Evolutionary conservation across 306 rosid species (phyloP).

Genomic region (Parietaria judaica): DNA sequence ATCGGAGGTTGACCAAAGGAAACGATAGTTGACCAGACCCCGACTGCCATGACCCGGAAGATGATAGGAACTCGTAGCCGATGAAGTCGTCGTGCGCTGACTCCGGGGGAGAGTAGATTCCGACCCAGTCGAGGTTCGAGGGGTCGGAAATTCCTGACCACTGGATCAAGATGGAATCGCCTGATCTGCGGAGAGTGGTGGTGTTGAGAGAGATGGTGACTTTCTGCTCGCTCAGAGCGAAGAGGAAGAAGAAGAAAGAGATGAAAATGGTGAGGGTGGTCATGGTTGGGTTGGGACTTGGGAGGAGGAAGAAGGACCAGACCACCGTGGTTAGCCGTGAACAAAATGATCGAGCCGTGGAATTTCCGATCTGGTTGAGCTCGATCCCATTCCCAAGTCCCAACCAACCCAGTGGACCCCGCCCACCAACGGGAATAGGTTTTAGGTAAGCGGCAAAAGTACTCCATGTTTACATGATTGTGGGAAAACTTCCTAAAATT

Average conservation of each 20-base stretch:
- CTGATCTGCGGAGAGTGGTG: slow-evolving; percentile 43
- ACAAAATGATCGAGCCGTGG: too few species aligned
- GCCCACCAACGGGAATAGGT: too few species aligned
- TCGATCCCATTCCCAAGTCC: too few species aligned
- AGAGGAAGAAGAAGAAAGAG: slow-evolving; percentile 3
- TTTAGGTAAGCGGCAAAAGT: too few species aligned
- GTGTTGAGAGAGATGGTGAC: slow-evolving; percentile 35
- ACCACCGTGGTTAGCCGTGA: neutral
- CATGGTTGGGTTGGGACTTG: neutral
- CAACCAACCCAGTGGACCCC: too few species aligned
- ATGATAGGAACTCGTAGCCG: slow-evolving; percentile 66
- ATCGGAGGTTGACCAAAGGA: slow-evolving; percentile 65
- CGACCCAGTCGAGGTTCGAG: slow-evolving; percentile 70
- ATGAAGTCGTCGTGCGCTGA: slow-evolving; percentile 51
- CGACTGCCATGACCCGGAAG: slow-evolving; percentile 40
- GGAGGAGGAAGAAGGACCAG: neutral
- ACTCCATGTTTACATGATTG: too few species aligned
- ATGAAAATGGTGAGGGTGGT: neutral
- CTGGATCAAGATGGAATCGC: slow-evolving; percentile 37
- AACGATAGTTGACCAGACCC: slow-evolving; percentile 59
- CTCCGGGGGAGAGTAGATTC: slow-evolving; percentile 67
- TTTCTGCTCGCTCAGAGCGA: slow-evolving; percentile 24
- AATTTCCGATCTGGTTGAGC: too few species aligned
- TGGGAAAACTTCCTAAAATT: too few species aligned
- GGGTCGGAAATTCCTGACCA: slow-evolving; percentile 71